A percentile compares a stretch with the other conserved stretches of the same genome.
Conservation (phyloP, 768 basidiomycete genomes). For the Russula vinacea region DNA sequence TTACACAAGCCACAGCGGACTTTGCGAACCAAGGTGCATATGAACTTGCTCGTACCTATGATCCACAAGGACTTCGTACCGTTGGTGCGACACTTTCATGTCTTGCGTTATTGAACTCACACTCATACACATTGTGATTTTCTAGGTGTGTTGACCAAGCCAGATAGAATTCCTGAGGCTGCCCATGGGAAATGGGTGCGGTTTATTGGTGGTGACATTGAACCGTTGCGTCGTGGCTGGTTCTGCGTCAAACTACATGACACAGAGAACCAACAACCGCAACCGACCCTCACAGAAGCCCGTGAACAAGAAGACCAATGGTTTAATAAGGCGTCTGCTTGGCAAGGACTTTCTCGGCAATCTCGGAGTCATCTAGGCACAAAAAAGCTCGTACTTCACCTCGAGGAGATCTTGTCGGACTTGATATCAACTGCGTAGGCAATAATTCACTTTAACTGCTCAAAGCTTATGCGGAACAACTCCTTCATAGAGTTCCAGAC, state of each 20-base stretch:
- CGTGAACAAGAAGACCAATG: conserved; percentile 2
- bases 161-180: conserved; percentile 33
- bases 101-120: not conserved
- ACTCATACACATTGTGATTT: not conserved
- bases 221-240: conserved; percentile 18
- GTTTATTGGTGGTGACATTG: conserved; percentile 4
- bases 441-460: not conserved
- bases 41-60: conserved; percentile 31
- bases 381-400: conserved; percentile 6
- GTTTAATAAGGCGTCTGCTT: not conserved
- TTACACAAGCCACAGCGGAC: conserved; percentile 31
- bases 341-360: not conserved
- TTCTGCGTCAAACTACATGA: conserved; percentile 25
- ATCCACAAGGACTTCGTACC: conserved; percentile 32
- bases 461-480: not conserved
- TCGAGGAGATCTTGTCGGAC: conserved; percentile 14
- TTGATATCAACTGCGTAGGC: conserved; percentile 7
- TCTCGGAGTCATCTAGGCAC: conserved; percentile 3
- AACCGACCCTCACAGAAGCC: not conserved
- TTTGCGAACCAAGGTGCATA: conserved; percentile 37
- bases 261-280: not conserved
- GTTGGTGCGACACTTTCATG: conserved; percentile 26
- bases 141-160: conserved; percentile 38
- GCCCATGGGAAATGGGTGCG: conserved; percentile 31
- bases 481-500: conserved; percentile 48